Percentiles rank a stretch among this genome's conserved stretches.
Conservation (phyloP, 2,329 filamentous ascomycete genomes). For the Colletotrichum scovillei region DNA sequence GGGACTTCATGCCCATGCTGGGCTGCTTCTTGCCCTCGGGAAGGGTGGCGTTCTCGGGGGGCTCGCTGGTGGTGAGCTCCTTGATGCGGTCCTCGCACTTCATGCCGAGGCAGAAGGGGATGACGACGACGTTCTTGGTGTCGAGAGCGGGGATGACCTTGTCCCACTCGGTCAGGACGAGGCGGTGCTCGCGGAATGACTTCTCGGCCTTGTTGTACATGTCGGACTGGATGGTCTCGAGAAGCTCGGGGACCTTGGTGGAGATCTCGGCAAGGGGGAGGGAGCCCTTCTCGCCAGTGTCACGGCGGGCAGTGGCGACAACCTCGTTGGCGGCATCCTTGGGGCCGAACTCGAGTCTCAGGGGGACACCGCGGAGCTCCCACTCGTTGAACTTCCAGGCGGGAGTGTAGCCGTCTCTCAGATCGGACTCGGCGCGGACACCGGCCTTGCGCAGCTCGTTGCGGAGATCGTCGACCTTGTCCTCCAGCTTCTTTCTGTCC, state of each 20-base stretch:
- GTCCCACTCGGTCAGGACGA: slow-evolving; percentile 87
- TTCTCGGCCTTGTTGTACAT: slow-evolving; percentile 82
- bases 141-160: slow-evolving; percentile 92
- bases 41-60: slow-evolving; percentile 52
- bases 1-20: slow-evolving; percentile 75
- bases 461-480: slow-evolving; percentile 79
- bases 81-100: slow-evolving; percentile 96
- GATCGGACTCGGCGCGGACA: slow-evolving; percentile 83
- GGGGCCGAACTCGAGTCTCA: slow-evolving; percentile 94
- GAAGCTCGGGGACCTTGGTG: slow-evolving; percentile 79
- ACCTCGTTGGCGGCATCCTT: slow-evolving; percentile 90
- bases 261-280: slow-evolving; percentile 80
- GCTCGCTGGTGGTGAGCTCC: slow-evolving; percentile 82
- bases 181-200: slow-evolving; percentile 82
- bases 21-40: slow-evolving; percentile 66
- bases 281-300: slow-evolving; percentile 85
- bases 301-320: slow-evolving; percentile 87
- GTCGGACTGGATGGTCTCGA: slow-evolving; percentile 90
- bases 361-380: slow-evolving; percentile 95
- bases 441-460: slow-evolving; percentile 76
- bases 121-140: slow-evolving; percentile 90
- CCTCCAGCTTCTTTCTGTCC: slow-evolving; percentile 80
- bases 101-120: slow-evolving; percentile 85
- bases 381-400: slow-evolving; percentile 99
- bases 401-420: slow-evolving; percentile 90